Base-by-base conservation (phyloP, 208 protist genomes). In the Kentomonas sorsogonicus region DNA sequence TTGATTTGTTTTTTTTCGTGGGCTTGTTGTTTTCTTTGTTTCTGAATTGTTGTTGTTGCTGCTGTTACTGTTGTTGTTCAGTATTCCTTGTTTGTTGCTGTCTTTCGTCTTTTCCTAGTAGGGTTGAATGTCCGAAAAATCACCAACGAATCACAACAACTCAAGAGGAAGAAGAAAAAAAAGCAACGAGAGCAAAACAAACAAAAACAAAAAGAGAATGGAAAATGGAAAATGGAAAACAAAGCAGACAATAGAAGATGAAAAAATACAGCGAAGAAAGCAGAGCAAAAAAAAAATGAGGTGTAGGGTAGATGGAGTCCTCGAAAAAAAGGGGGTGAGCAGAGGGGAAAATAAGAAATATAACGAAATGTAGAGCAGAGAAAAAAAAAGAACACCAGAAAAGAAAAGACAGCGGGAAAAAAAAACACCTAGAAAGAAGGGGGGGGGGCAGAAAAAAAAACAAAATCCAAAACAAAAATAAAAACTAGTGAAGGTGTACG, bases 331-430 rank as follows among this genome's bases (percentile, higher is more conserved):
- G 3, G 16, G 20, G 46, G 6, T 39, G n/a, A 48, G 22, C 16
- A 48, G 9, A 50, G 11, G 43, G 46, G 7, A 45, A 65, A 54
- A 60, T 30, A 47, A 57, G 38, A 36, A 50, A 66, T 4, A 53
- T 18, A 39, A 38, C 38, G 16, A 52, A n/a, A n/a, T n/a, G n/a
- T n/a, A n/a, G n/a, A n/a, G n/a, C n/a, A n/a, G 33, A 43, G n/a
- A 39, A 53, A 30, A 52, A 53, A 50, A 43, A 53, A 48, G 51
- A 33, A 15, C 13, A 39, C 9, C 16, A 13, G 23, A 39, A 45
- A 59, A 36, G 10, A 25, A 13, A 13, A 59, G 4, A 39, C 50
- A 55, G 7, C 20, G 50, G 29, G 26, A 27, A 22, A 27, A 20
- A 55, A 55, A 25, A 10, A 26, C 27, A 40, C 6, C 20, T 23